Conservation (phyloP, 2,329 filamentous ascomycete genomes). For the Neoscytalidium dimidiatum region DNA sequence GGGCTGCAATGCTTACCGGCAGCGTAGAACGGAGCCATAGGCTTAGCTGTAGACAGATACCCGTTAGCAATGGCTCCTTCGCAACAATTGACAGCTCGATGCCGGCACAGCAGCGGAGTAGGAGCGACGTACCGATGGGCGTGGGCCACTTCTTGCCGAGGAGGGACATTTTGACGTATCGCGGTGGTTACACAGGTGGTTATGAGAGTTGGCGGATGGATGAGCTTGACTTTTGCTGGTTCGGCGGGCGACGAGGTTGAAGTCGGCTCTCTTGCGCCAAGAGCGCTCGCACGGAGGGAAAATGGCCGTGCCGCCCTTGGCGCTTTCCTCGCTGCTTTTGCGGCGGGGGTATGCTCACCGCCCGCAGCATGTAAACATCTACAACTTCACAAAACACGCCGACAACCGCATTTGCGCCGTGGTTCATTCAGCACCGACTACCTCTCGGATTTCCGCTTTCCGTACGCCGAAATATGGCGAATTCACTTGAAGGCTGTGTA, state of each 20-base stretch:
- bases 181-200: constrained; percentile 13
- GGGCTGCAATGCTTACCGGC: constrained; percentile 68
- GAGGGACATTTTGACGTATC: constrained; percentile 41
- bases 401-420: background rate
- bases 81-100: background rate
- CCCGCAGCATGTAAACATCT: constrained; percentile 12
- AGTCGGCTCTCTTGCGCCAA: constrained; percentile 24
- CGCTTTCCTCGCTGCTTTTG: constrained; percentile 1
- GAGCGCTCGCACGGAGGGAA: constrained; percentile 6
- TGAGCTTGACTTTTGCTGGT: constrained; percentile 20
- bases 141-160: constrained; percentile 56
- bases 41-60: constrained; percentile 65
- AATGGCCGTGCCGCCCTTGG: constrained; percentile 13
- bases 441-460: too few species aligned
- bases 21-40: constrained; percentile 90
- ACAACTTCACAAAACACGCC: background rate
- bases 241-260: constrained; percentile 32
- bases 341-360: background rate
- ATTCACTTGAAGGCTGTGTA: constrained; percentile 61
- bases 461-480: constrained; percentile 27
- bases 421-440: background rate
- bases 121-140: constrained; percentile 48
- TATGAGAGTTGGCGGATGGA: constrained; percentile 19
- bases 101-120: constrained; percentile 2
- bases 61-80: constrained; percentile 30